phyloP scores from a whole-genome alignment of 768 basidiomycete species.

The button mushroom (Agaricus bisporus) region DNA sequence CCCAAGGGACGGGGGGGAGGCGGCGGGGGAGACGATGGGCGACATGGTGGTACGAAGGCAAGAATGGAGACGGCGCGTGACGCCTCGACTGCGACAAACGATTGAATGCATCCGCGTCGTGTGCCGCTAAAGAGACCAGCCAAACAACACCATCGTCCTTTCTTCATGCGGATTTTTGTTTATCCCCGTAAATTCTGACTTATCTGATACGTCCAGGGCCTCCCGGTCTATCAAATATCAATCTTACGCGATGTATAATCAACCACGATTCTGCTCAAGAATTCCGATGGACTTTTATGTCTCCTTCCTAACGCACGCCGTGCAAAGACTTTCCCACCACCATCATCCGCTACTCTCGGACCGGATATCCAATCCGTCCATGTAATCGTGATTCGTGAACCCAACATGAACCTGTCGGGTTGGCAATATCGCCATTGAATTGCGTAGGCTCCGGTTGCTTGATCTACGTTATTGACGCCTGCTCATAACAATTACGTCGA shows the following conservation, averaged over 20 bases:
- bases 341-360: background rate
- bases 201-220: too few relatives aligned
- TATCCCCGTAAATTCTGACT: too few relatives aligned
- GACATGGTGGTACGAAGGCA: constrained; percentile 13
- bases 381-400: too few relatives aligned
- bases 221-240: too few relatives aligned
- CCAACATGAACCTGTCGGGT: too few relatives aligned
- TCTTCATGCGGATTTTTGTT: too few relatives aligned
- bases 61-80: constrained; percentile 9
- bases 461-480: too few relatives aligned
- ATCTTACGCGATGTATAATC: background rate
- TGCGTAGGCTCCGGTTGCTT: too few relatives aligned
- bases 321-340: background rate
- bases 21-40: background rate
- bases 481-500: too few relatives aligned
- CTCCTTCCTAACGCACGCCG: background rate
- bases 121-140: background rate
- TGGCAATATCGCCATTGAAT: too few relatives aligned
- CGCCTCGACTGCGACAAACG: background rate
- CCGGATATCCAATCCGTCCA: background rate
- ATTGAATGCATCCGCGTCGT: background rate
- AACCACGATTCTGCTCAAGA: background rate
- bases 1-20: constrained; percentile 5
- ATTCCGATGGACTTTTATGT: background rate
- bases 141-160: background rate